Evolutionary conservation across 495 filamentous ascomycete genomes (phyloP), one percentile per base, ranked within the genome.

Genomic region (Penicillium longicatenatum): DNA sequence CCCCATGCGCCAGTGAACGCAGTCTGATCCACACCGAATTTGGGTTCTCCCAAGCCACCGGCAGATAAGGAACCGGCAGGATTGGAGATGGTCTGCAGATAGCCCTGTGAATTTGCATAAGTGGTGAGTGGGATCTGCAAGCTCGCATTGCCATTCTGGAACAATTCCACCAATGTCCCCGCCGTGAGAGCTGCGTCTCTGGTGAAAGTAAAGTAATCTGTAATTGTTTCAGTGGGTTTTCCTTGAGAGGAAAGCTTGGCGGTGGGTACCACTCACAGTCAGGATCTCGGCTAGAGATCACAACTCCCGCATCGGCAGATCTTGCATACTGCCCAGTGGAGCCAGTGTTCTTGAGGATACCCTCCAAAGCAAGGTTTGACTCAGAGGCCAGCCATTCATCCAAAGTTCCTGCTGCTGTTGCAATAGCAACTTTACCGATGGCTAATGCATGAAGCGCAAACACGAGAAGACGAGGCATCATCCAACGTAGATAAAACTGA

Each of bases 191-290:
- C 80, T 17, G 83, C 78, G 64, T 90, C 88, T 55, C 88, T 75
- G 14, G 84, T 88, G 87, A 88, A 91, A 16, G 86, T 86, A 60
- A 82, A 90, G 44, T 68, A 78, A 48, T 76, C 72, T 75, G 16
- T 31, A 11, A 20, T 56, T 29, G 55, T 66, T 69, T 61, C 57
- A 21, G 14, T 9, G 0, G 12, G 11, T 41, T n/a, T n/a, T n/a
- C n/a, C n/a, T 16, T 14, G 17, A n/a, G 30, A 31, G 1, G 5
- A 44, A 26, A n/a, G n/a, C 14, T n/a, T 39, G 31, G 4, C 35
- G 31, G 14, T n/a, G 19, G 7, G 1, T 41, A 6, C 8, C 2
- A 30, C 50, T 20, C 41, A 52, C 50, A 52, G 50, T 52, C 50
- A 3, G 50, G 50, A 12, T 39, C 19, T 4, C 22, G 17, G 55